These are phyloP conservation scores for Linnemannia exigua DNA, from an alignment of 192 early-diverging fungal genomes.

Conservation along the genomic window DNA sequence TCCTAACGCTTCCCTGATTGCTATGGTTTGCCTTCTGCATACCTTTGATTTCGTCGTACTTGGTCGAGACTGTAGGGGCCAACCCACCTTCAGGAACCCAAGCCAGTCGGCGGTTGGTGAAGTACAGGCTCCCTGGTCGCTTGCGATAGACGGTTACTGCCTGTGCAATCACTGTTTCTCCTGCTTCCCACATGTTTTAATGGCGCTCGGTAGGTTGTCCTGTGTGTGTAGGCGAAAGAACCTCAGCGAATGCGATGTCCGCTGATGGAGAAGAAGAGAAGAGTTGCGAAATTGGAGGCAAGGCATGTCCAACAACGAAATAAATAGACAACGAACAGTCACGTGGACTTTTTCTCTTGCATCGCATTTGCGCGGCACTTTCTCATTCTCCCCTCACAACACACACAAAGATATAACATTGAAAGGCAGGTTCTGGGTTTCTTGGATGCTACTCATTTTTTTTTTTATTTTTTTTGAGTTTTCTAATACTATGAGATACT, in stretches of 20 bases:
- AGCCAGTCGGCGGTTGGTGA: slow-evolving; percentile 66
- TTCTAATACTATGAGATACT: background rate
- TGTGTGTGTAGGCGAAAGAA: background rate
- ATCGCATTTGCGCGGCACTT: background rate
- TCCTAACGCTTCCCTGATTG: background rate
- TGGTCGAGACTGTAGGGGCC: slow-evolving; percentile 60
- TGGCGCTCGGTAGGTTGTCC: background rate
- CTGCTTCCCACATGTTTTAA: slow-evolving; percentile 39
- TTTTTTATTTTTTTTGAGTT: background rate
- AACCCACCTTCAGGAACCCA: slow-evolving; percentile 66
- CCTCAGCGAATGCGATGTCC: background rate
- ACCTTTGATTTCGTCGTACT: slow-evolving; percentile 62
- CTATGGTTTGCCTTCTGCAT: background rate
- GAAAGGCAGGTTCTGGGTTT: background rate
- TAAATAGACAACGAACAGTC: background rate
- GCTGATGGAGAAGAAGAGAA: background rate
- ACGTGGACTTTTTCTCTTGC: background rate
- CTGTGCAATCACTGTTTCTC: slow-evolving; percentile 33
- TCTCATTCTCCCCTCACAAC: background rate
- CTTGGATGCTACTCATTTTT: background rate
- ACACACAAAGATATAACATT: background rate
- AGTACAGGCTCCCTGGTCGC: slow-evolving; percentile 60
- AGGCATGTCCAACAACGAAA: background rate
- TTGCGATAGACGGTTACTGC: slow-evolving; percentile 24
- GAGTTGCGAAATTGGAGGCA: slow-evolving; percentile 10